phyloP scores from a whole-genome alignment of 1,284 basidiomycete genomes.

The Ceratobasidium sp. region DNA sequence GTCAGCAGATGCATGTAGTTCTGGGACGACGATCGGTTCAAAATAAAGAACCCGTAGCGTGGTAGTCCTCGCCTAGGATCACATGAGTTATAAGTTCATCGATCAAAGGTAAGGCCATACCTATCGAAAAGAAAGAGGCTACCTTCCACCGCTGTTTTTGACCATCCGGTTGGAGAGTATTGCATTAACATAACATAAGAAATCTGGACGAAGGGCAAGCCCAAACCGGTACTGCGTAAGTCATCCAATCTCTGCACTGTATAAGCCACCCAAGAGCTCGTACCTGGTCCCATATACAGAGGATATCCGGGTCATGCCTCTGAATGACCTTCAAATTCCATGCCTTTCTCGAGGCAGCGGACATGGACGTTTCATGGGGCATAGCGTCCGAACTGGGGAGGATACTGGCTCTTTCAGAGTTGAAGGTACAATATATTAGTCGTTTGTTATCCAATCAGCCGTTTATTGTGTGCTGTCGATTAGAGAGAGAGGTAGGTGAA shows the following conservation, averaged over 20 bases:
- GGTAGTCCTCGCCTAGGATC: constrained; percentile 52
- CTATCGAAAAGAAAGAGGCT: constrained; percentile 89
- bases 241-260: no score
- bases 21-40: constrained; percentile 86
- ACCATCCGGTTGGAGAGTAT: constrained; percentile 56
- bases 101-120: constrained; percentile 53
- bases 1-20: constrained; percentile 80
- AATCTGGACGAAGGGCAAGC: constrained; percentile 59
- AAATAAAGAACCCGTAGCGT: constrained; percentile 84
- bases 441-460: not conserved
- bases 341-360: constrained; percentile 42
- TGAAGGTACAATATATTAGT: constrained; percentile 6
- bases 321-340: constrained; percentile 82
- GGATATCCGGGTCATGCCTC: constrained; percentile 79
- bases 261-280: not conserved
- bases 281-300: constrained; percentile 82
- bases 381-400: constrained; percentile 44
- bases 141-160: constrained; percentile 85
- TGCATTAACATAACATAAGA: constrained; percentile 56
- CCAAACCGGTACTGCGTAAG: no score
- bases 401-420: constrained; percentile 56
- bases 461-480: not conserved
- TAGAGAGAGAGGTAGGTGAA: not conserved
- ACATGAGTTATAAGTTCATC: not conserved
- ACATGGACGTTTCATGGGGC: constrained; percentile 66